Conservation (phyloP, 805 yeast genomes). For the Candida chilensis region DNA sequence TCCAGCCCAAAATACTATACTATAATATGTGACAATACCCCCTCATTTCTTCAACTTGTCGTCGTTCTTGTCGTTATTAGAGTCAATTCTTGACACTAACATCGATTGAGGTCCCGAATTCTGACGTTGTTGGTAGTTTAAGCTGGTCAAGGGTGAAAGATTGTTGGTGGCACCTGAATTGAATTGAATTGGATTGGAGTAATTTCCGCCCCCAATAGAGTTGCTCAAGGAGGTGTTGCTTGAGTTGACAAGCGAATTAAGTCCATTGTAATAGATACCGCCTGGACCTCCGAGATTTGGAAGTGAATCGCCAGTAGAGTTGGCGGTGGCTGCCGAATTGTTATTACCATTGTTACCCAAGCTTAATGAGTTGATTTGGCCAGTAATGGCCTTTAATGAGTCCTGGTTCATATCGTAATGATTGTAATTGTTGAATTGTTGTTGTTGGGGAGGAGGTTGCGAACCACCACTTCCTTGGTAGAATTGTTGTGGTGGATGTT, state of each 20-base stretch:
- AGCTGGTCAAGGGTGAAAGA: background rate
- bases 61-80: too few species aligned
- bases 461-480: too few species aligned
- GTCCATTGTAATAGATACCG: background rate
- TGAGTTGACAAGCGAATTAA: background rate
- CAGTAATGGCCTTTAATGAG: conserved; percentile 13
- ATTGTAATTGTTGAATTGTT: too few species aligned
- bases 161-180: background rate
- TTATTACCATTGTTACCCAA: too few species aligned
- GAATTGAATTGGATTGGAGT: background rate
- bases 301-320: too few species aligned
- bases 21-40: too few species aligned
- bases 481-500: conserved; percentile 1
- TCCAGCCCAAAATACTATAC: too few species aligned
- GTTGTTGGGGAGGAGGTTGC: too few species aligned
- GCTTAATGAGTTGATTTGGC: conserved; percentile 23
- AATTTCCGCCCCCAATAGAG: background rate
- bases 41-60: too few species aligned
- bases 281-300: background rate
- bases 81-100: background rate
- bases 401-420: background rate
- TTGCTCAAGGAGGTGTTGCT: background rate
- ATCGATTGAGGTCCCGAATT: too few species aligned
- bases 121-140: conserved; percentile 1
- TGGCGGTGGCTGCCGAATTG: too few species aligned